Base-by-base conservation (phyloP, 2,329 filamentous ascomycete species). In the Colletotrichum phormii region DNA sequence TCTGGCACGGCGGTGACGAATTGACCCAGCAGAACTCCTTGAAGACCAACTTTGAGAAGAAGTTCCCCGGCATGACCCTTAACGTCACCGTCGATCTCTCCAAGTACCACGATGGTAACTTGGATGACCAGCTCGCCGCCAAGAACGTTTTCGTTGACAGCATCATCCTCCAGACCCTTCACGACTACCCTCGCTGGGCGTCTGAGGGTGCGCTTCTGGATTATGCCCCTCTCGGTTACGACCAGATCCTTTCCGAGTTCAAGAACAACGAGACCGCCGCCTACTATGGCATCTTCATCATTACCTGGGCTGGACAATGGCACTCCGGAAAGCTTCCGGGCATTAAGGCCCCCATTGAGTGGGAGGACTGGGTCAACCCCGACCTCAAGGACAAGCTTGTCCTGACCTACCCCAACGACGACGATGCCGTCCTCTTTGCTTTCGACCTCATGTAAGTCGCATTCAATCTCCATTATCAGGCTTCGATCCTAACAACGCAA, bases 331-430 rank as follows among this genome's bases (percentile, higher is more conserved):
- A 80, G 73, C 77, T 84, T 1, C 71, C 67, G 0, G 81, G 81
- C 12, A 77, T 80, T 31, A 65, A 37, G n/a, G 70, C 81, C 0
- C 82, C 83, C 0, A 80, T 78, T 4, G 81, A 83, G 12, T 89
- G 81, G 64, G 75, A 79, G 0, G 85, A 88, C 71, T 85, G 82
- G 66, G 77, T 87, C 3, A 80, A 83, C 8, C 87, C 88, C 0
- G 83, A 86, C 69, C 88, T 84, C 79, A 89, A 89, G 79, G 79
- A 86, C 72, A 89, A 87, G 77, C 79, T 90, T 5, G 85, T 86
- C 2, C 77, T 90, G 12, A 89, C 87, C 0, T 89, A 89, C 68
- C 89, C 88, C 11, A 89, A 89, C 71, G 89, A 90, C 53, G 88
- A 90, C 54, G 88, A 90, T 66, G 88, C 88, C 0, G 84, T 90